A percentile compares a stretch with the other conserved stretches of the same genome.
Conservation (phyloP, 2,329 filamentous ascomycete genomes). For the Tolypocladium tundrense region DNA sequence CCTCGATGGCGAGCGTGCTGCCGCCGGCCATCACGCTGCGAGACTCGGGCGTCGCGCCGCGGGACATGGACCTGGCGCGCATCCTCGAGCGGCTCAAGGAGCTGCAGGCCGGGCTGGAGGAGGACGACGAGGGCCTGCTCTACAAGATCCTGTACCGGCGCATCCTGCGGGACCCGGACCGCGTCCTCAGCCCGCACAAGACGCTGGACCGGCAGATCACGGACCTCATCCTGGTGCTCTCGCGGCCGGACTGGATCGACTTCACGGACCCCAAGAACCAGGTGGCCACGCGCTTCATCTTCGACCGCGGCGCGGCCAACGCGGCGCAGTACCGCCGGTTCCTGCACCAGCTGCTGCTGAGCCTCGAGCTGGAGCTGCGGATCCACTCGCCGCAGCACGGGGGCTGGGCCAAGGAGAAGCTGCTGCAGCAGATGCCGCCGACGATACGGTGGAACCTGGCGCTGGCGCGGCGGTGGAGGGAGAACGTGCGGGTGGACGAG, state of each 20-base stretch:
- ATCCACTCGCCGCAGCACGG: slow-evolving; percentile 53
- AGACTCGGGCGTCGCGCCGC: slow-evolving; percentile 48
- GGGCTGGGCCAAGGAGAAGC: slow-evolving; percentile 53
- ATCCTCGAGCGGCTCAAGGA: slow-evolving; percentile 51
- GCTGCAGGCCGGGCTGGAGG: slow-evolving; percentile 44
- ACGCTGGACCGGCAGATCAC: slow-evolving; percentile 61
- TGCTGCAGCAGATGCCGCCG: slow-evolving; percentile 55
- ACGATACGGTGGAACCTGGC: slow-evolving; percentile 64
- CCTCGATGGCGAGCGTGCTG: slow-evolving; percentile 44
- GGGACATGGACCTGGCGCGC: slow-evolving; percentile 46
- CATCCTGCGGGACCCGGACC: slow-evolving; percentile 59
- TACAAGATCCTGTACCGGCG: slow-evolving; percentile 57
- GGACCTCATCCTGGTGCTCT: slow-evolving; percentile 60
- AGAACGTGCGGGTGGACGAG: slow-evolving; percentile 57
- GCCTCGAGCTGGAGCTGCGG: slow-evolving; percentile 60
- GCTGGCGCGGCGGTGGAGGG: slow-evolving; percentile 62
- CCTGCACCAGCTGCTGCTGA: slow-evolving; percentile 68
- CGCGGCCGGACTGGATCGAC: slow-evolving; percentile 62
- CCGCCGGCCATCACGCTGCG: slow-evolving; percentile 47
- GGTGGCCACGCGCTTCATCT: slow-evolving; percentile 63
- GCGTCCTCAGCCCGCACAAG: slow-evolving; percentile 47
- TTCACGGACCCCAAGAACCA: slow-evolving; percentile 62
- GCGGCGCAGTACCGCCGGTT: slow-evolving; percentile 52
- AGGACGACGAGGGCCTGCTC: slow-evolving; percentile 46
- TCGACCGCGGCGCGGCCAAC: slow-evolving; percentile 46